Base-by-base conservation (phyloP, 2,329 filamentous ascomycete species). In the Colletotrichum graminicola region DNA sequence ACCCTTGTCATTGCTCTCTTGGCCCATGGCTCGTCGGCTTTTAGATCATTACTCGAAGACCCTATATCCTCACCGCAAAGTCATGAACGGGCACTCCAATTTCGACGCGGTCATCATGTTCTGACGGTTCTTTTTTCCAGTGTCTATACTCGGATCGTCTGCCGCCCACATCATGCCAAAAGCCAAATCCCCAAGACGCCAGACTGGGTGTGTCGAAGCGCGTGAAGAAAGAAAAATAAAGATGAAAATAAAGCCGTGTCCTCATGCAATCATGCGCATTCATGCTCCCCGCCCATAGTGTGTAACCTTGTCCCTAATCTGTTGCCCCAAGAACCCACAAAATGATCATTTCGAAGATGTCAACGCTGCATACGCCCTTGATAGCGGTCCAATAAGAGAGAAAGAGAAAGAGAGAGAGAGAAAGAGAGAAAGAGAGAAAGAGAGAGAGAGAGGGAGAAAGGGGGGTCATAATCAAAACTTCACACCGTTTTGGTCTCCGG, bases 171-270 rank as follows among this genome's bases (percentile, higher is more conserved):
- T 14, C 6, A 63, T 21, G 18, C 36, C 47, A 2, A 32, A 34
- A 26, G 52, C 64, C 43, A 67, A 12, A 32, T 14, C 59, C 23
- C 59, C 23, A 47, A 54, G 32, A 72, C 65, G 69, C 69, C 69
- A 47, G 34, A 34, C 67, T 61, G 36, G 10, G 34, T 36, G 5
- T 36, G 41, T 11, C 32, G 36, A 51, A 51, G 18, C 21, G 21
- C n/a, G n/a, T n/a, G n/a, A n/a, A 45, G 5, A 11, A n/a, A 10
- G 10, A 45, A 45, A 45, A 45, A n/a, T n/a, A n/a, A n/a, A n/a
- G n/a, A n/a, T n/a, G n/a, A 18, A 21, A 10, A 26, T 7, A 21
- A n/a, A 26, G 34, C 52, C 45, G 8, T 60, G 16, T 51, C 32
- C 5, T 69, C 47, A 36, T 68, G 65, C 59, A 18, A 54, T 55